Base-by-base conservation (phyloP, 2,329 filamentous ascomycete species). In the Tolypocladium inflatum region DNA sequence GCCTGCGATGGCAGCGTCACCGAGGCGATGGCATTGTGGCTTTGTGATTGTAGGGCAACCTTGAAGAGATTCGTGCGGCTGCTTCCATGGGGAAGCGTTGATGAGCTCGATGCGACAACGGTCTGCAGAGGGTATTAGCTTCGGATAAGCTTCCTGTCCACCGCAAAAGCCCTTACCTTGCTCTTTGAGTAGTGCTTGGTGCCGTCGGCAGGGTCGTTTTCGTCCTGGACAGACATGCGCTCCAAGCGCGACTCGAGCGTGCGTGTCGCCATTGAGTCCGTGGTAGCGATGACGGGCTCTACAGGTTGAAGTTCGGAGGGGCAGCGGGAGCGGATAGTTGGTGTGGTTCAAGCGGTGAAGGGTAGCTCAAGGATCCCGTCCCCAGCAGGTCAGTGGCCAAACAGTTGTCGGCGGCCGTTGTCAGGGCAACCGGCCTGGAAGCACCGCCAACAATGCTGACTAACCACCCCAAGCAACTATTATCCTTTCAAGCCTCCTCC, bases 161-260 rank as follows among this genome's bases (percentile, higher is more conserved):
- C 11, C 30, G 48, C 30, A 21, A 35, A 9, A 52, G 30, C 30
- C 8, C 30, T 19, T 52, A 93, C 91, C 85, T 96, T 96, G 61
- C 84, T 74, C 75, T 95, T 96, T 64, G 84, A 79, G 71, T 89
- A 86, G 33, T 64, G 61, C 62, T 80, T 80, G 58, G 75, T 74
- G 61, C 75, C 77, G 62, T 83, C 79, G 57, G 76, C 76, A 38
- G 78, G 74, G 59, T 90, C 87, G 69, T 93, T 95, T 74, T 96
- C 92, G 69, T 97, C 92, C 66, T 89, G 88, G 62, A 97, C 90
- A 23, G 89, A 88, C 76, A 97, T 84, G 73, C 87, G 87, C 84
- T 96, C 91, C 69, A 97, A 90, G 67, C 90, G 89, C 74, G 89
- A 80, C 76, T 97, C 93, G 53, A 97, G 80, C 55, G 84, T 85